Base-by-base conservation (phyloP, 768 basidiomycete genomes). In the Termitomyces eurrhizus region DNA sequence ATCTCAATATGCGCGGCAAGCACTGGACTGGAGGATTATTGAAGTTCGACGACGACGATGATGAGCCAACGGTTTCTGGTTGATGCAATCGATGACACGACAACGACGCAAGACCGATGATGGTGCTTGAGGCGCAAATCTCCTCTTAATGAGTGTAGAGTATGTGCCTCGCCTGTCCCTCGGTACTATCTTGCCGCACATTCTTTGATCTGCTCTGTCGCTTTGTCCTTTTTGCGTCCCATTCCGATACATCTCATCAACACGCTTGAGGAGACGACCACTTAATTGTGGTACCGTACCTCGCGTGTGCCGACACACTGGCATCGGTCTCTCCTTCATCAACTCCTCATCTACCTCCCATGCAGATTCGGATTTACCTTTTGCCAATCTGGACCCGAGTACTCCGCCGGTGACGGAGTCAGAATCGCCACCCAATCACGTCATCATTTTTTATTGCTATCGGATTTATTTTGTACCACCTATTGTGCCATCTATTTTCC, bases 251-350 rank as follows among this genome's bases (percentile, higher is more conserved):
- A 74, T 70, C 77, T 82, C 86, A 77, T 82, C 74, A 68, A 69
- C 72, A 71, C 72, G 80, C 83, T 85, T 72, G 84, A 83, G 81
- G 82, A 81, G 86, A 87, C 86, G 87, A 89, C 86, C 88, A 83
- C 88, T 90, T 90, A 59, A 72, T 68, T 90, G 89, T 82, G 88
- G 88, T 88, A 84, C 78, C 84, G 87, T 86, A 81, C 81, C 82
- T 87, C 86, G 85, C 79, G 79, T 80, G 76, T 78, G 86, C 88
- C 88, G 75, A 91, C 70, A 89, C 90, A 87, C 78, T 71, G 88
- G 88, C 85, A 71, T 81, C 82, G 74, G 75, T 72, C 11, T 65
- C 63, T 69, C 73, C 69, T 66, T 63, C 66, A 69, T 65, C 60
- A 64, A 63, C 59, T 55, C 53, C 55, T 66, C 65, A 62, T 49